phyloP scores from a whole-genome alignment of 257 asterid genomes.

The Eustoma russellianum region DNA sequence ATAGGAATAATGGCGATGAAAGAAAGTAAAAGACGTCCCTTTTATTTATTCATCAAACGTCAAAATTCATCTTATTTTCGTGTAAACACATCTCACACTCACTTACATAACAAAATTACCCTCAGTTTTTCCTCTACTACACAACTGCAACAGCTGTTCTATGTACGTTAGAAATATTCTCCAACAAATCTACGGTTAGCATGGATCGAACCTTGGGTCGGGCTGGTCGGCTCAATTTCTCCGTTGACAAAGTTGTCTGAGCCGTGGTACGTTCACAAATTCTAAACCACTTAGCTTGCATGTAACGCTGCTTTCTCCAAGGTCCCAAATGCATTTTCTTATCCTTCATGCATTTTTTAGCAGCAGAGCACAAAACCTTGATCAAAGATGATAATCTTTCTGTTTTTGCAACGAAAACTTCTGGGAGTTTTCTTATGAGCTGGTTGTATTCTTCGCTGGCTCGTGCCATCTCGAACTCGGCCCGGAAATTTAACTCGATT shows the following conservation, averaged over 20 bases:
- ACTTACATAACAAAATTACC: too few relatives aligned
- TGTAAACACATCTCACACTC: too few relatives aligned
- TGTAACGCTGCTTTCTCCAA: slow-evolving; percentile 82
- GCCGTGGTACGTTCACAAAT: slow-evolving; percentile 30
- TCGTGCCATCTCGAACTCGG: slow-evolving; percentile 81
- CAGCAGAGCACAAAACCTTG: slow-evolving; percentile 56
- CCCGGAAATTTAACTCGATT: slow-evolving; percentile 60
- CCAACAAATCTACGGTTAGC: slow-evolving; percentile 65
- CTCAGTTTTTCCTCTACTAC: slow-evolving; percentile 9
- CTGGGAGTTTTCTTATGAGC: slow-evolving; percentile 48
- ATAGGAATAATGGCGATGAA: too few relatives aligned
- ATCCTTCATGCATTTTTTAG: slow-evolving; percentile 86
- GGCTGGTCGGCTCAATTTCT: slow-evolving; percentile 25
- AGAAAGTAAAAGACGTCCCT: too few relatives aligned
- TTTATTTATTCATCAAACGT: too few relatives aligned
- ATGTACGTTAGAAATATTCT: slow-evolving; percentile 25
- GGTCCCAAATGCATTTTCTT: slow-evolving; percentile 90
- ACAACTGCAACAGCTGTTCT: slow-evolving; percentile 57
- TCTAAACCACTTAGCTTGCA: slow-evolving; percentile 89
- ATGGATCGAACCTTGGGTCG: slow-evolving; percentile 47
- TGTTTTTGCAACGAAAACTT: slow-evolving; percentile 61
- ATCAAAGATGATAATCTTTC: slow-evolving; percentile 52
- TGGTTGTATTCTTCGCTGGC: slow-evolving; percentile 59
- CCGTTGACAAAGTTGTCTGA: slow-evolving; percentile 20
- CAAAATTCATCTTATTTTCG: too few relatives aligned